phyloP scores from a whole-genome alignment of 169 alveolate genomes.

The Babesia ovata region DNA sequence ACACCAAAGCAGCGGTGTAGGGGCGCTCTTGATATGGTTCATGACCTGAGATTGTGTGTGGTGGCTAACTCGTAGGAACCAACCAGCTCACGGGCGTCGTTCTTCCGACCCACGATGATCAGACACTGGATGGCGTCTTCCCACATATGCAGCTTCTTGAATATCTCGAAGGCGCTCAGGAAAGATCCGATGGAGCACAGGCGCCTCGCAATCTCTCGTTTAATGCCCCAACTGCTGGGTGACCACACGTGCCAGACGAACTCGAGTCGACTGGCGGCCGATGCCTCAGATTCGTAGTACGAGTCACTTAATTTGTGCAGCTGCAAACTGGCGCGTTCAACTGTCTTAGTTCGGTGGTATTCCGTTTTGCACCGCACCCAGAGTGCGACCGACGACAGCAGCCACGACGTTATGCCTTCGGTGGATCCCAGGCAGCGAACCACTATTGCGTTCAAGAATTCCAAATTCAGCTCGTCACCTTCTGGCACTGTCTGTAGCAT shows the following conservation, averaged over 20 bases:
- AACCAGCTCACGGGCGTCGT: conserved; percentile 77
- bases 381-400: conserved; percentile 68
- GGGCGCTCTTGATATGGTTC: conserved; percentile 49
- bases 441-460: conserved; percentile 72
- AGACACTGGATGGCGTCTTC: conserved; percentile 80
- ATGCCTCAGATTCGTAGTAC: conserved; percentile 50
- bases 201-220: conserved; percentile 66
- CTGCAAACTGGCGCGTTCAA: conserved; percentile 76
- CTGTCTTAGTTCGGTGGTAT: conserved; percentile 69
- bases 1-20: conserved; percentile 72
- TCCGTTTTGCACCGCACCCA: conserved; percentile 78
- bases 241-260: conserved; percentile 69
- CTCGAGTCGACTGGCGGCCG: conserved; percentile 57
- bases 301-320: conserved; percentile 70
- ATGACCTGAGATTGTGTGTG: conserved; percentile 21
- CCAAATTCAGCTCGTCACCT: conserved; percentile 73
- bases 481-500: conserved; percentile 62
- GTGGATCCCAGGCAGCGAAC: conserved; percentile 64
- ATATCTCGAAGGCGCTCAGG: conserved; percentile 72
- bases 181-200: conserved; percentile 75
- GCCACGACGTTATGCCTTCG: conserved; percentile 51
- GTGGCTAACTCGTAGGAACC: not conserved
- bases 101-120: conserved; percentile 71
- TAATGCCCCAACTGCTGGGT: conserved; percentile 76
- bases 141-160: conserved; percentile 77